phyloP scores from a whole-genome alignment of 2,329 filamentous ascomycete genomes.

The Scytalidium lignicola region DNA sequence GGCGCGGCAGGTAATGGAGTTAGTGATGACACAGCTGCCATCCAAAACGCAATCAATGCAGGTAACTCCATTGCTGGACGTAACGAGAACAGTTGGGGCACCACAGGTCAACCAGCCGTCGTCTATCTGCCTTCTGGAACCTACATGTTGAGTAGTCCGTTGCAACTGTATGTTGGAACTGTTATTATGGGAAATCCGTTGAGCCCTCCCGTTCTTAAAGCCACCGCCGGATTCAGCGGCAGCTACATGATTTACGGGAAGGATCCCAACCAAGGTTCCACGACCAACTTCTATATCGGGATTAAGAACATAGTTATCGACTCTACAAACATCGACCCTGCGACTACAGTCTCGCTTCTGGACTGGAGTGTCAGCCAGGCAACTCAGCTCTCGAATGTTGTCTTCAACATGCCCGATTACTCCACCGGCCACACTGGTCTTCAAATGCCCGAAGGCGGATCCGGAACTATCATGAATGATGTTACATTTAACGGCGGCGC shows the following conservation, averaged over 20 bases:
- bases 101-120: slow-evolving; percentile 19
- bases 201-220: slow-evolving; percentile 26
- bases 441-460: slow-evolving; percentile 1
- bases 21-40: slow-evolving; percentile 77
- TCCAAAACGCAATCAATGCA: slow-evolving; percentile 66
- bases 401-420: slow-evolving; percentile 27
- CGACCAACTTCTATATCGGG: slow-evolving; percentile 27
- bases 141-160: slow-evolving; percentile 17
- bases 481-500: slow-evolving; percentile 54
- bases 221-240: slow-evolving; percentile 20
- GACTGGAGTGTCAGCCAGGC: slow-evolving; percentile 32
- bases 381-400: slow-evolving; percentile 26
- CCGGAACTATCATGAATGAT: slow-evolving; percentile 39
- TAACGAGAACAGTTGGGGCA: slow-evolving; percentile 14
- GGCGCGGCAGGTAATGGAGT: slow-evolving; percentile 61
- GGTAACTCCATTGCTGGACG: background rate
- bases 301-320: slow-evolving; percentile 29
- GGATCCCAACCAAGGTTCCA: slow-evolving; percentile 18
- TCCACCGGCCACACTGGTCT: slow-evolving; percentile 25
- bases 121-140: slow-evolving; percentile 23
- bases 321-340: slow-evolving; percentile 21
- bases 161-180: slow-evolving; percentile 18
- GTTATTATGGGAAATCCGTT: slow-evolving; percentile 23
- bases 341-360: slow-evolving; percentile 21
- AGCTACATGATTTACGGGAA: slow-evolving; percentile 26